Base-by-base conservation (phyloP, 108 stramenopile genomes). In the Aurantiochytrium sp. region DNA sequence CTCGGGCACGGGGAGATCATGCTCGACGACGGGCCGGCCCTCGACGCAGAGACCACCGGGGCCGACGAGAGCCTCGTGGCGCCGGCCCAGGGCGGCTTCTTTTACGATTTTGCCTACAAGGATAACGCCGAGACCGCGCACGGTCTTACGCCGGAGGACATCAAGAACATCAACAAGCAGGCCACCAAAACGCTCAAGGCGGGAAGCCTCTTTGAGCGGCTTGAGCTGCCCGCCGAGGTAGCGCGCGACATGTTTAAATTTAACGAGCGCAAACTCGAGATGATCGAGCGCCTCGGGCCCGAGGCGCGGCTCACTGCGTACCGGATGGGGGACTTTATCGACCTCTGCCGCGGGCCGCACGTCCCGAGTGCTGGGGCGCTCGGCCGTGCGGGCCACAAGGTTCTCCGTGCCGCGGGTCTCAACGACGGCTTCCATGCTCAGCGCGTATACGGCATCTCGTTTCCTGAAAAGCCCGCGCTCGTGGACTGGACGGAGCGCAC, bases 341-440 rank as follows among this genome's bases (percentile, higher is more conserved):
- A 99, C 90, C 93, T 99, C 85, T 99, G 99, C 90, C 95, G 96
- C 39, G 99, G 99, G 21, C 99, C 99, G 34, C 99, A 99, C 86
- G 89, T 99, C 39, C 91, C 96, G 42, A 92, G 97, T 90, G 96
- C 97, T 4, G 97, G 97, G 37, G 92, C 93, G 90, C 94, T 97
- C 86, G 96, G 96, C 93, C 96, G 97, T 10, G 97, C 97, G 92
- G 96, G 96, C 5, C 92, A 95, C 50, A 95, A 94, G 37, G 90
- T 95, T 6, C 94, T 96, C 55, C 95, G 95, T 19, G 94, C 97
- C 30, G 96, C 97, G 17, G 95, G 97, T 87, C 98, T 97, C 97
- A 90, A 41, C 15, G 31, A 39, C 17, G 34, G 55, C 12, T 34
- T 48, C 27, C 85, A n/a, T 24, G 34, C 27, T 15, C 34, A 98